Evolutionary conservation across 2,329 filamentous ascomycete species (phyloP).

Genomic region (Xylariaceae sp.): DNA sequence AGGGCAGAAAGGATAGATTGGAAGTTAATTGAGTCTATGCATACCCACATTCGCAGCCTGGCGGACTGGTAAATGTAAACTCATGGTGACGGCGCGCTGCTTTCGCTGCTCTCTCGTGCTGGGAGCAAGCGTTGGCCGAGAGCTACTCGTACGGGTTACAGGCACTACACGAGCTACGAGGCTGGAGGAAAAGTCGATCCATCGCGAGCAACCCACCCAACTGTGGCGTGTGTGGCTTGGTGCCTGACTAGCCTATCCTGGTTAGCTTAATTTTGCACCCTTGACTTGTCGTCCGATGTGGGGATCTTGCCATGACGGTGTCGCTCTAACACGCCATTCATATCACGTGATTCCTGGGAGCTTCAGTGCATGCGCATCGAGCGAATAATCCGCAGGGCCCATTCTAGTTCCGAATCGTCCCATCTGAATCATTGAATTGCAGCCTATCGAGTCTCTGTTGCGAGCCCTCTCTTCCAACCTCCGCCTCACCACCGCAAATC

Average conservation of each 20-base stretch:
- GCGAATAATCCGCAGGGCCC: conserved; percentile 20
- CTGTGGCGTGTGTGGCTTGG: conserved; percentile 4
- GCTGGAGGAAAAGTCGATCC: conserved; percentile 1
- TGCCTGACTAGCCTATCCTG: not conserved
- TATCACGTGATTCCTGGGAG: not conserved
- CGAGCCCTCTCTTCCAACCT: conserved; percentile 4
- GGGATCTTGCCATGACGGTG: not conserved
- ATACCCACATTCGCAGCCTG: conserved; percentile 57
- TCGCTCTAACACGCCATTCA: not conserved
- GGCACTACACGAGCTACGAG: not conserved
- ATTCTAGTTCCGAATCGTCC: conserved; percentile 19
- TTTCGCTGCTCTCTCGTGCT: conserved; percentile 6
- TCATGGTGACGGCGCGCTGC: conserved; percentile 46
- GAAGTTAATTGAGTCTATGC: conserved; percentile 24
- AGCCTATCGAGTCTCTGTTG: conserved; percentile 6
- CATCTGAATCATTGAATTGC: conserved; percentile 13
- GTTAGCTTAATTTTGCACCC: not conserved
- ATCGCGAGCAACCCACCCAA: not conserved
- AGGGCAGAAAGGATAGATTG: not conserved
- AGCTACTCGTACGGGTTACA: not conserved
- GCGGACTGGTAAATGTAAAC: conserved; percentile 57
- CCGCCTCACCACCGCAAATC: conserved; percentile 12
- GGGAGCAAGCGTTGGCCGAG: conserved; percentile 4
- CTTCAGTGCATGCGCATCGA: conserved; percentile 10
- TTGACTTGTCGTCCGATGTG: not conserved